A percentile compares a stretch with the other conserved stretches of the same genome.
Conservation (phyloP, 768 basidiomycete genomes). For the Cyathus striatus region DNA sequence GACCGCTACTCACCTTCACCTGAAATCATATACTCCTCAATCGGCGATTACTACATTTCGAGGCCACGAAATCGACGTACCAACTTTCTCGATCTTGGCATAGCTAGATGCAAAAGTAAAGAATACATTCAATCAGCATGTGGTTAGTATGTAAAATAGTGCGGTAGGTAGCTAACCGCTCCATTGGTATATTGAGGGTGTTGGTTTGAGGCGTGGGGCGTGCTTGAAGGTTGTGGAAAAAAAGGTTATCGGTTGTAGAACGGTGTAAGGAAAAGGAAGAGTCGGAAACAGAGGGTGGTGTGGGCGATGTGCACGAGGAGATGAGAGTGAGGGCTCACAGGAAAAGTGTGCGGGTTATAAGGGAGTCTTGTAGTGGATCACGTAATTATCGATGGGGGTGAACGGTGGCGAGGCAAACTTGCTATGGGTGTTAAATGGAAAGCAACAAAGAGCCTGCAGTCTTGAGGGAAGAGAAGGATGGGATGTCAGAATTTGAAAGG, state of each 20-base stretch:
- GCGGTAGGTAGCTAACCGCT: slow-evolving; percentile 30
- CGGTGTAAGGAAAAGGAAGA: no score
- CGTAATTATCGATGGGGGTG: slow-evolving; percentile 19
- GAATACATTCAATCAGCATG: slow-evolving; percentile 9
- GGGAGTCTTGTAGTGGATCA: slow-evolving; percentile 13
- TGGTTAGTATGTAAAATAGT: slow-evolving; percentile 5
- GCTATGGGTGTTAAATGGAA: slow-evolving; percentile 4
- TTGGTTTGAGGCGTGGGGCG: background rate
- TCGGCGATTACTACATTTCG: background rate
- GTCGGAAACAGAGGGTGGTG: no score
- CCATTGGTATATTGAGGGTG: slow-evolving; percentile 25
- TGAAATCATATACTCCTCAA: slow-evolving; percentile 12
- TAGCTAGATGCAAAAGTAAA: slow-evolving; percentile 66
- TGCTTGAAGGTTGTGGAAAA: background rate
- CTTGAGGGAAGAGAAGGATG: slow-evolving; percentile 11
- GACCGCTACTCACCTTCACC: slow-evolving; percentile 42
- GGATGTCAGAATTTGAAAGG: slow-evolving; percentile 5
- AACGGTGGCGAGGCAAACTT: no score
- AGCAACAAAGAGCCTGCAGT: slow-evolving; percentile 7
- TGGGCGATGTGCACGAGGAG: no score
- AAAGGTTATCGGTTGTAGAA: no score
- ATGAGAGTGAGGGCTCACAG: no score
- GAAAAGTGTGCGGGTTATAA: no score
- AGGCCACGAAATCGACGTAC: slow-evolving; percentile 48
- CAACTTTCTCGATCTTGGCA: slow-evolving; percentile 96